These are phyloP conservation scores for Russula sp. DNA, from an alignment of 768 basidiomycete genomes.

Conservation along the genomic window DNA sequence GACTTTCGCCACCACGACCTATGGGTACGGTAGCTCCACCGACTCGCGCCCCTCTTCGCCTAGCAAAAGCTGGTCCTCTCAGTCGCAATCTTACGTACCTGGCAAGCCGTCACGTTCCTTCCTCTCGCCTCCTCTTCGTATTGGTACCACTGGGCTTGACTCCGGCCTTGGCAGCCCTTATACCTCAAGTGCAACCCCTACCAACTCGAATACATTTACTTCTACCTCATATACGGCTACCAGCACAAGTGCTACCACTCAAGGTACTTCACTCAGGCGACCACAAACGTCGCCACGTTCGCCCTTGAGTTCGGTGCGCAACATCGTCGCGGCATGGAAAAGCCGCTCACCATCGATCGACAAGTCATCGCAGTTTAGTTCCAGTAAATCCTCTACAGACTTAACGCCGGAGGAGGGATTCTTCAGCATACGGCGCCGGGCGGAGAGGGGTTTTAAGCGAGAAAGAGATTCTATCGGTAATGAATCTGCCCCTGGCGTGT, in stretches of 20 bases:
- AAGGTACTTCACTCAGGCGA: conserved; percentile 51
- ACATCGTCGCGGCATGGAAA: conserved; percentile 77
- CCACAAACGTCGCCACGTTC: conserved; percentile 62
- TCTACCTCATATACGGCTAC: conserved; percentile 33
- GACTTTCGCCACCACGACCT: conserved; percentile 34
- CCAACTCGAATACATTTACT: conserved; percentile 38
- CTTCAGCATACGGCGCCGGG: conserved; percentile 46
- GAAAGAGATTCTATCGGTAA: conserved; percentile 21
- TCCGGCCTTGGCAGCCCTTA: conserved; percentile 33
- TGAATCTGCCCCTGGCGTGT: conserved; percentile 1
- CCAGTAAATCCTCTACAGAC: conserved; percentile 15
- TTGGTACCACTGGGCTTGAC: conserved; percentile 27
- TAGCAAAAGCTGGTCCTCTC: conserved; percentile 38
- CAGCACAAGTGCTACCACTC: conserved; percentile 32
- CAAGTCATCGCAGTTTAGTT: conserved; percentile 22
- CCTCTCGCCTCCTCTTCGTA: conserved; percentile 43
- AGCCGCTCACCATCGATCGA: conserved; percentile 50
- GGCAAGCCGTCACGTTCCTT: conserved; percentile 31
- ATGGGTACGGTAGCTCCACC: conserved; percentile 33
- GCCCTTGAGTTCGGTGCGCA: conserved; percentile 67
- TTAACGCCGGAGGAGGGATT: conserved; percentile 36
- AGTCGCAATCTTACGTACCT: conserved; percentile 27
- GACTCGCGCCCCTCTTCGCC: conserved; percentile 45
- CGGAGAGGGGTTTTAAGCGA: conserved; percentile 32
- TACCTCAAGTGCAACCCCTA: conserved; percentile 27